Conservation (phyloP, 306 rosid species). For the Lathyrus sativus region DNA sequence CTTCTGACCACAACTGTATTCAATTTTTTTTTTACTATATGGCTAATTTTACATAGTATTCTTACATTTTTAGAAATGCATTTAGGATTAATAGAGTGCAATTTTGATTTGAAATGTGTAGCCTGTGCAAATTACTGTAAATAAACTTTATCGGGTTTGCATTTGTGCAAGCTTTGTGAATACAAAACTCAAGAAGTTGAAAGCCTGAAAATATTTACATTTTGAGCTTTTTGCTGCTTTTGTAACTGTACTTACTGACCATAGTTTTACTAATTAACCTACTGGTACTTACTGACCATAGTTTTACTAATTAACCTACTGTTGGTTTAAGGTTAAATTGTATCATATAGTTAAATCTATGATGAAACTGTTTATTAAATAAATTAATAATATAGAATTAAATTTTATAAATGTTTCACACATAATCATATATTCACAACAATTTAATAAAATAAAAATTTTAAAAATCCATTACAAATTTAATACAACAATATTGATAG, state of each 20-base stretch:
- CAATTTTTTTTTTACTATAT: not conserved
- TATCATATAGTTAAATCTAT: too few relatives aligned
- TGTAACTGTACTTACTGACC: not conserved
- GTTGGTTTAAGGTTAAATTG: too few relatives aligned
- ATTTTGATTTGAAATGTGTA: constrained; percentile 29
- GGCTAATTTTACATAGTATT: constrained; percentile 23
- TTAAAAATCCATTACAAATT: too few relatives aligned
- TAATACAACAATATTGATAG: too few relatives aligned
- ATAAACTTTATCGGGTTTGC: constrained; percentile 10
- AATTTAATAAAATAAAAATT: too few relatives aligned
- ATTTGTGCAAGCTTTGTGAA: constrained; percentile 8
- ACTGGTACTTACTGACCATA: too few relatives aligned
- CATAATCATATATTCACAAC: too few relatives aligned
- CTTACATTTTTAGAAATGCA: constrained; percentile 20
- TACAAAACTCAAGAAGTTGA: constrained; percentile 20
- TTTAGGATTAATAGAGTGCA: constrained; percentile 21
- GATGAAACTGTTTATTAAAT: too few relatives aligned
- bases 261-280: not conserved
- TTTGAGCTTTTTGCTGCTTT: constrained; percentile 2
- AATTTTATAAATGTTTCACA: too few relatives aligned
- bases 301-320: too few relatives aligned
- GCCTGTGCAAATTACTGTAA: constrained; percentile 31
- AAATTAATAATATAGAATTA: too few relatives aligned
- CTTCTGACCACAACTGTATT: constrained; percentile 27
- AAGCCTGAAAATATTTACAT: constrained; percentile 24